phyloP scores from a whole-genome alignment of 208 protist genomes.

The Strigomonas galati region DNA sequence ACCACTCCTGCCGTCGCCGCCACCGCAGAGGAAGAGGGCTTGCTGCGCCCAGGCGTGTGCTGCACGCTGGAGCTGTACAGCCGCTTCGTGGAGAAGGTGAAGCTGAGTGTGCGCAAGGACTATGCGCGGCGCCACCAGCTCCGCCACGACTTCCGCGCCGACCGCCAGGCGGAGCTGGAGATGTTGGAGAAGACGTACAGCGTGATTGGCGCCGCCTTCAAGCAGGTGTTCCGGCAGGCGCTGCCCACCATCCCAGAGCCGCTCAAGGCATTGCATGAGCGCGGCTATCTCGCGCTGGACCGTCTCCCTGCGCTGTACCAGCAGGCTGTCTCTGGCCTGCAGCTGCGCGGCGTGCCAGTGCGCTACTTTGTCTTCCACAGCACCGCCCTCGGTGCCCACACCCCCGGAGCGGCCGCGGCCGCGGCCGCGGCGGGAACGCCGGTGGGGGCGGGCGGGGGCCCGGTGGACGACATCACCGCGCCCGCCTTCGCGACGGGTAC shows the following conservation, averaged over 20 bases:
- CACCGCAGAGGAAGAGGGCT: too few relatives aligned
- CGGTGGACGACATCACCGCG: slow-evolving; percentile 20
- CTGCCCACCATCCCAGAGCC: slow-evolving; percentile 39
- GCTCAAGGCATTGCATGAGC: slow-evolving; percentile 43
- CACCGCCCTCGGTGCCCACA: slow-evolving; percentile 20
- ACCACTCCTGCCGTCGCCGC: background rate
- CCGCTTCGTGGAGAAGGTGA: slow-evolving; percentile 59
- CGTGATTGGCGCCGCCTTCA: slow-evolving; percentile 63
- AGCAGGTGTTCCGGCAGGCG: slow-evolving; percentile 55
- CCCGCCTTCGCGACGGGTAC: slow-evolving; percentile 34
- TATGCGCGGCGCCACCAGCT: slow-evolving; percentile 22
- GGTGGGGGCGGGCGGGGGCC: slow-evolving; percentile 1
- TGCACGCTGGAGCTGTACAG: slow-evolving; percentile 83
- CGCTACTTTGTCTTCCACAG: slow-evolving; percentile 83
- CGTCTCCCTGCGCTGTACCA: slow-evolving; percentile 58
- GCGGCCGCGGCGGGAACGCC: slow-evolving; percentile 1
- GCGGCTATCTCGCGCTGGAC: slow-evolving; percentile 73
- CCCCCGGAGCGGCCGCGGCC: background rate
- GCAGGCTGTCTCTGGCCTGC: slow-evolving; percentile 47
- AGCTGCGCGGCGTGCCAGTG: slow-evolving; percentile 66
- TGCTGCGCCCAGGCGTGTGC: slow-evolving; percentile 52
- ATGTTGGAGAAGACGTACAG: slow-evolving; percentile 56
- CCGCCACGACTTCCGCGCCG: slow-evolving; percentile 21
- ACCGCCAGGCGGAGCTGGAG: slow-evolving; percentile 59
- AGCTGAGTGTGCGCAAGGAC: slow-evolving; percentile 65